phyloP scores from a whole-genome alignment of 1,284 basidiomycete genomes.

The Cryptococcus sp. region DNA sequence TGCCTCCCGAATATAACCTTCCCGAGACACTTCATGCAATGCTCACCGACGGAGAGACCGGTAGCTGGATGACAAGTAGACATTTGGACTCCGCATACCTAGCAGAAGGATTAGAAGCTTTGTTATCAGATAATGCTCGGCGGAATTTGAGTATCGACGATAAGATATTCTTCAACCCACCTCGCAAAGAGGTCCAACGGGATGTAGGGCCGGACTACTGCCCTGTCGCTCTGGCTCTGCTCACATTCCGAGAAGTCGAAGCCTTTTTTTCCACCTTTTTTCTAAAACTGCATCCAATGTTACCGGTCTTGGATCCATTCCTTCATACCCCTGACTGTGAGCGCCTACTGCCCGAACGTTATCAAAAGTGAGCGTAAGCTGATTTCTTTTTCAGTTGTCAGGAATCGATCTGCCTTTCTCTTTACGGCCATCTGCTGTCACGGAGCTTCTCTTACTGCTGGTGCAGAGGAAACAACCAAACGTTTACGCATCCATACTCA shows the following conservation, averaged over 20 bases:
- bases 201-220: background rate
- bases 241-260: background rate
- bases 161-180: background rate
- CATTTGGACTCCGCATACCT: background rate
- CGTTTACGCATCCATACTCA: background rate
- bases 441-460: conserved; percentile 1
- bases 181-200: background rate
- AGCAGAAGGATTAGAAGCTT: background rate
- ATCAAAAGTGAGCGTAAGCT: background rate
- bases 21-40: background rate
- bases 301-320: background rate
- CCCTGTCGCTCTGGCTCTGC: background rate
- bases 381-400: background rate
- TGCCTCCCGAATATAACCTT: background rate
- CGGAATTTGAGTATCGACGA: background rate
- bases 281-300: background rate
- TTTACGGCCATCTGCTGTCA: conserved; percentile 1
- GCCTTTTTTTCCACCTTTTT: background rate
- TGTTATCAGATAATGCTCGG: background rate
- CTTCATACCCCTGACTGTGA: background rate
- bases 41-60: background rate
- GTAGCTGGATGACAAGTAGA: background rate
- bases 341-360: background rate
- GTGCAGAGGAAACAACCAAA: conserved; percentile 1
- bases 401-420: background rate